Percentiles rank a stretch among this genome's conserved stretches.
Conservation (phyloP, 352 stramenopile genomes). For the Phytophthora cactorum region DNA sequence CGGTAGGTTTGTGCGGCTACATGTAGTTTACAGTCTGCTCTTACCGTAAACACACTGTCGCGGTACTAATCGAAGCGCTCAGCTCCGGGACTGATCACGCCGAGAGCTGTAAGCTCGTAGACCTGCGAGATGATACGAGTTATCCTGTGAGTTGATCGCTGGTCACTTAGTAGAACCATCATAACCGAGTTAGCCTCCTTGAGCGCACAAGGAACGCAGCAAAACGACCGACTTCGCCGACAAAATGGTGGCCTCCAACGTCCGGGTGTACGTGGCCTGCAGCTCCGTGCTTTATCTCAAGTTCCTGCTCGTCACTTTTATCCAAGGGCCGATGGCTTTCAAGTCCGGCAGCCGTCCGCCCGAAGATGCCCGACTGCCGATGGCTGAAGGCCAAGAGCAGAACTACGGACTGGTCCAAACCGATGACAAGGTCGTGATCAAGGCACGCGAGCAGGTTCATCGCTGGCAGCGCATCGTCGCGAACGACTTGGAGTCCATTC, state of each 20-base stretch:
- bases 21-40: not conserved
- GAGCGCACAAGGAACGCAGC: not conserved
- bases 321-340: slow-evolving; percentile 49
- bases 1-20: not conserved
- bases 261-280: slow-evolving; percentile 44
- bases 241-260: slow-evolving; percentile 30
- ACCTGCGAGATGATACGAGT: no score
- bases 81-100: slow-evolving; percentile 10
- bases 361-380: slow-evolving; percentile 39
- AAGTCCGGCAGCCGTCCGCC: slow-evolving; percentile 41
- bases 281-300: slow-evolving; percentile 51
- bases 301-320: slow-evolving; percentile 40
- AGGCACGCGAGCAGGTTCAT: slow-evolving; percentile 24
- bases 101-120: not conserved
- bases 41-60: not conserved
- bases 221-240: slow-evolving; percentile 11
- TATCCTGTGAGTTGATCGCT: not conserved
- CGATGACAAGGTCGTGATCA: slow-evolving; percentile 37
- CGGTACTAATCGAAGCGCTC: slow-evolving; percentile 8
- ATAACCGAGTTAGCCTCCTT: not conserved
- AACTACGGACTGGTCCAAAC: slow-evolving; percentile 39
- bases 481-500: slow-evolving; percentile 57
- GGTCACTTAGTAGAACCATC: not conserved
- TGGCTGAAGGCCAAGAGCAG: slow-evolving; percentile 37
- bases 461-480: slow-evolving; percentile 48